Conservation (phyloP, 148 eudicot genomes). For the Nepenthes gracilis region DNA sequence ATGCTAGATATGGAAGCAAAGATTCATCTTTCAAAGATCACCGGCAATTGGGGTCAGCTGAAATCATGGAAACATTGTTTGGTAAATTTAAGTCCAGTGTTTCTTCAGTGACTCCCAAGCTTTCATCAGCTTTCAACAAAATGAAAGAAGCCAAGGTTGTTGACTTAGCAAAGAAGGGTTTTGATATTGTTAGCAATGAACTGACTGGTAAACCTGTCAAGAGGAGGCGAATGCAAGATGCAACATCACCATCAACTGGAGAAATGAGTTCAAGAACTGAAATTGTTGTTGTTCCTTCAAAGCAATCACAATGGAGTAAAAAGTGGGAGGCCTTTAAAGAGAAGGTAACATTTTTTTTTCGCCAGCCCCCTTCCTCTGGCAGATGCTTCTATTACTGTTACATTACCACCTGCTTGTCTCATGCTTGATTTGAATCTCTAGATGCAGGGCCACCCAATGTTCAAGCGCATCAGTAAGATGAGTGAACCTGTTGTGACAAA, state of each 20-base stretch:
- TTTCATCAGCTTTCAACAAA: slow-evolving; percentile 63
- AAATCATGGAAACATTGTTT: slow-evolving; percentile 43
- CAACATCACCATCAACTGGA: slow-evolving; percentile 24
- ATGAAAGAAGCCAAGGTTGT: slow-evolving; percentile 73
- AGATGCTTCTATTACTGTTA: neutral
- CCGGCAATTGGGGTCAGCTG: slow-evolving; percentile 40
- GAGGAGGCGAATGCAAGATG: slow-evolving; percentile 48
- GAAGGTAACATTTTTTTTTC: slow-evolving; percentile 33
- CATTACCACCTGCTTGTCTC: neutral
- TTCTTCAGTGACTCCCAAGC: slow-evolving; percentile 53
- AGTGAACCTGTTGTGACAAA: slow-evolving; percentile 79
- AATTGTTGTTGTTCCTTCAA: slow-evolving; percentile 53
- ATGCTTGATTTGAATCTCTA: slow-evolving; percentile 8
- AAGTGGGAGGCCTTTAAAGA: slow-evolving; percentile 67
- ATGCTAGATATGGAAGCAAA: slow-evolving; percentile 16
- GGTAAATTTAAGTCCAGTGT: slow-evolving; percentile 49
- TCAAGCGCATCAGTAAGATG: slow-evolving; percentile 56
- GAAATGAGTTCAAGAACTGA: slow-evolving; percentile 79
- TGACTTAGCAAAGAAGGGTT: slow-evolving; percentile 76
- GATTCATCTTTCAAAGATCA: slow-evolving; percentile 32
- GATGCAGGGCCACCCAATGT: slow-evolving; percentile 70
- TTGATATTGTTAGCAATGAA: slow-evolving; percentile 75
- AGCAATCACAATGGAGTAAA: slow-evolving; percentile 70
- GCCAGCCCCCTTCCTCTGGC: neutral
- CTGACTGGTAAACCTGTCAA: slow-evolving; percentile 55